Evolutionary conservation across 1,284 basidiomycete species (phyloP).

Genomic region (Ceratobasidium sp.): DNA sequence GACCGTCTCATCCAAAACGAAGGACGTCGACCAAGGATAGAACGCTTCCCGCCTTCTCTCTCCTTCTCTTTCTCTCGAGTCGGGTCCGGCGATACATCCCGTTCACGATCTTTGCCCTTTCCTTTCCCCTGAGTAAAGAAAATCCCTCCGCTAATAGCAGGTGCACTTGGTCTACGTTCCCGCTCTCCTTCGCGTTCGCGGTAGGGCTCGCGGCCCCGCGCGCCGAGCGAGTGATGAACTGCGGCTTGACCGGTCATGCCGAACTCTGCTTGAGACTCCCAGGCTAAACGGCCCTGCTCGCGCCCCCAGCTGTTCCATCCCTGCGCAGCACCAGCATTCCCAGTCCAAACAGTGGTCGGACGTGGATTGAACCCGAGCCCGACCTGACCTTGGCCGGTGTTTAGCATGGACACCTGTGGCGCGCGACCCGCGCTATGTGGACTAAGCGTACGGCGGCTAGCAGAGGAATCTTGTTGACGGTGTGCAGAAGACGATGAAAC

Average conservation of each 20-base stretch:
- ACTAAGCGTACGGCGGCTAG: not conserved
- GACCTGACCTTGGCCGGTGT: not conserved
- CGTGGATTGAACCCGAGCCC: not conserved
- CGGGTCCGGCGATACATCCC: constrained; percentile 12
- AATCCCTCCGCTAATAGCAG: not conserved
- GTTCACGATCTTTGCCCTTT: constrained; percentile 39
- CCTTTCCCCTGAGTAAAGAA: constrained; percentile 13
- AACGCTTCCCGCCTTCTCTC: constrained; percentile 20
- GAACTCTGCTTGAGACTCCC: constrained; percentile 40
- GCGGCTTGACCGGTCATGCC: not conserved
- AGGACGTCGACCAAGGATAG: constrained; percentile 36
- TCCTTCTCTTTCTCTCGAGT: constrained; percentile 9
- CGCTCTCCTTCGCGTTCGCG: constrained; percentile 25
- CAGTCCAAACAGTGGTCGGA: constrained; percentile 12
- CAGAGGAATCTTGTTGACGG: not conserved
- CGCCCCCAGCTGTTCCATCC: constrained; percentile 28
- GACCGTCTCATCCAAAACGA: constrained; percentile 39
- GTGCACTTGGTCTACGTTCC: constrained; percentile 38
- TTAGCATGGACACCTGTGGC: constrained; percentile 13
- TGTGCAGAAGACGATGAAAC: constrained; percentile 8
- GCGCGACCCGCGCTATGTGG: not conserved
- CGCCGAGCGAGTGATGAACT: constrained; percentile 32
- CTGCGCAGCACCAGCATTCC: constrained; percentile 13
- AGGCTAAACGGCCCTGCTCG: constrained; percentile 30
- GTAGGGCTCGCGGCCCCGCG: constrained; percentile 24